Evolutionary conservation across 1,139 yeast species (phyloP).

Genomic region (Zygoascus meyerae): DNA sequence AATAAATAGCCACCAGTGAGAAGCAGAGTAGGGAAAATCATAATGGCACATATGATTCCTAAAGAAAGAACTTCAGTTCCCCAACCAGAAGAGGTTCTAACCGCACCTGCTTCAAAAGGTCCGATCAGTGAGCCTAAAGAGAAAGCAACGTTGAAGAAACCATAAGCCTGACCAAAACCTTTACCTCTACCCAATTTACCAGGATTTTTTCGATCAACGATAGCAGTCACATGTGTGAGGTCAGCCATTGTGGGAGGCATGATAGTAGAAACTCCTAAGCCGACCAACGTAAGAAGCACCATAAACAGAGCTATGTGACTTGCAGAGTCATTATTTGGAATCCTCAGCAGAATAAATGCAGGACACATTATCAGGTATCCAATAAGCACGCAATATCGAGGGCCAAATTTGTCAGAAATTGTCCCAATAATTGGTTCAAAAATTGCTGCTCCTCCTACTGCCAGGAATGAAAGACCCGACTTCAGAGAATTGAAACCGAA

Average conservation of each 20-base stretch:
- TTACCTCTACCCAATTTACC: constrained; percentile 32
- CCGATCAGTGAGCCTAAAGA: constrained; percentile 33
- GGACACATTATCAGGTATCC: constrained; percentile 28
- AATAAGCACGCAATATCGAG: constrained; percentile 25
- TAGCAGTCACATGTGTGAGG: constrained; percentile 26
- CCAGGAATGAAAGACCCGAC: constrained; percentile 32
- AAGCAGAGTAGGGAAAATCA: constrained; percentile 25
- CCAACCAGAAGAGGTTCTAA: constrained; percentile 28
- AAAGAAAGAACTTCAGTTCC: constrained; percentile 23
- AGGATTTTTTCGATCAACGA: constrained; percentile 27
- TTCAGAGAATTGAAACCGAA: constrained; percentile 31
- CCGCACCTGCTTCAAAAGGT: constrained; percentile 32
- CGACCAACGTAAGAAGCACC: constrained; percentile 28
- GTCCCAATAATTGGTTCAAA: constrained; percentile 33
- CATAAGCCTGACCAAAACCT: constrained; percentile 35
- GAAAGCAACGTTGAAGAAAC: constrained; percentile 34
- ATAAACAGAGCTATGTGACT: constrained; percentile 29
- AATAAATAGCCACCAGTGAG: constrained; percentile 26
- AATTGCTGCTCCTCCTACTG: constrained; percentile 31
- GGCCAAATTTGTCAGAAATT: constrained; percentile 30
- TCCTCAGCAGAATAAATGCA: constrained; percentile 27
- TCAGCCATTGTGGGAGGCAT: constrained; percentile 32
- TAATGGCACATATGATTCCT: constrained; percentile 25
- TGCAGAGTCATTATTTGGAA: constrained; percentile 27
- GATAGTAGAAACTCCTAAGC: constrained; percentile 24